These are phyloP conservation scores for Penicillium nucicola DNA, from an alignment of 495 filamentous ascomycete species.

Conservation along the genomic window DNA sequence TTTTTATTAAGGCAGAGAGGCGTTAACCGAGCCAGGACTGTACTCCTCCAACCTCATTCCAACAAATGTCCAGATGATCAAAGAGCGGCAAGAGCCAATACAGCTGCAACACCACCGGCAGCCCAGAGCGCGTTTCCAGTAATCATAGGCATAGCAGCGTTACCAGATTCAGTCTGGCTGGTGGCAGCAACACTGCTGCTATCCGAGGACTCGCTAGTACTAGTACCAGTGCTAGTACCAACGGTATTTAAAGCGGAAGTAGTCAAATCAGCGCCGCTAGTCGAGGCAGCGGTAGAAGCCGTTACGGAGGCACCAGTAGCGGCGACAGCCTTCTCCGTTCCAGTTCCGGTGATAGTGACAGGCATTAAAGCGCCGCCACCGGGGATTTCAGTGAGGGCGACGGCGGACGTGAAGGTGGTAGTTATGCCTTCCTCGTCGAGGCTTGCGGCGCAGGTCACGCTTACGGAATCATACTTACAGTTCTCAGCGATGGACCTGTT, in stretches of 20 bases:
- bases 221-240: not conserved
- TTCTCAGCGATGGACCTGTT: conserved; percentile 1
- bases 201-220: not conserved
- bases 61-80: not conserved
- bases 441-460: not conserved
- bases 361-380: conserved; percentile 3
- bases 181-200: conserved; percentile 2
- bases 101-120: conserved; percentile 14
- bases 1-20: not conserved
- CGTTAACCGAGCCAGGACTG: not conserved
- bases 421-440: not conserved
- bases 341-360: conserved; percentile 11
- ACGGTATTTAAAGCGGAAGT: not conserved
- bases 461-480: not conserved
- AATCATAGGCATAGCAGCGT: conserved; percentile 15
- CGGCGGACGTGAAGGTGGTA: not conserved
- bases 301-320: conserved; percentile 9
- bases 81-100: conserved; percentile 1
- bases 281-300: conserved; percentile 6
- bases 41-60: not conserved
- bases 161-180: conserved; percentile 4
- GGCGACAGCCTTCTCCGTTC: not conserved
- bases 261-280: conserved; percentile 1
- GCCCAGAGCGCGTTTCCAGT: conserved; percentile 13
- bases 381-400: conserved; percentile 1